Evolutionary conservation across 371 early-diverging fungal species (phyloP).

Genomic region (Mucor piriformis): DNA sequence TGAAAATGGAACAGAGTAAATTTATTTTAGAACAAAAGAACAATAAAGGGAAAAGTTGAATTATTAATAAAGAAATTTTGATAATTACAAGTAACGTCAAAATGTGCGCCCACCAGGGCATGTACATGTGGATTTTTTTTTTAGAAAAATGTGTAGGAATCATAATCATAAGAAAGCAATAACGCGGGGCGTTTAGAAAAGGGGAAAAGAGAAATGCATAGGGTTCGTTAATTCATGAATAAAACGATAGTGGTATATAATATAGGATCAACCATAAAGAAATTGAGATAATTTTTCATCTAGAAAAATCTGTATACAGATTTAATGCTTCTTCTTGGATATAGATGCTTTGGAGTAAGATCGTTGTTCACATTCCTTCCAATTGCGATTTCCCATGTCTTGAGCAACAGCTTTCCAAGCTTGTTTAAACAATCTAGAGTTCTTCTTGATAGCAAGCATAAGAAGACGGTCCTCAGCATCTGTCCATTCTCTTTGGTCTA

Average conservation of each 20-base stretch:
- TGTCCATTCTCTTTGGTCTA: slow-evolving; percentile 38
- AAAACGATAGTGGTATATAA: not conserved
- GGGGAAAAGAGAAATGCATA: not conserved
- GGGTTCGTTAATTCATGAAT: not conserved
- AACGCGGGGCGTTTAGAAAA: not conserved
- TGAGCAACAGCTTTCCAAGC: slow-evolving; percentile 45
- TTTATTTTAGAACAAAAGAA: not conserved
- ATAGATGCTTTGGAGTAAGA: slow-evolving; percentile 8
- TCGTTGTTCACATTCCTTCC: slow-evolving; percentile 43
- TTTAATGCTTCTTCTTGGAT: not conserved
- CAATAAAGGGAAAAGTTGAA: not conserved
- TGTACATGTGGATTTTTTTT: not conserved
- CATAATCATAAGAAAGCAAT: not conserved
- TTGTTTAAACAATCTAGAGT: slow-evolving; percentile 38
- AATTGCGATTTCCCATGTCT: slow-evolving; percentile 34
- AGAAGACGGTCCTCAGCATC: slow-evolving; percentile 35
- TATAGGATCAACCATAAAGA: not conserved
- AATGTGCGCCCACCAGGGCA: not conserved
- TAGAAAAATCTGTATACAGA: not conserved
- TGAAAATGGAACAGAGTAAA: not conserved
- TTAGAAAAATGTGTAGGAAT: too few relatives aligned
- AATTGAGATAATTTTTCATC: not conserved
- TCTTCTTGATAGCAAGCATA: slow-evolving; percentile 36
- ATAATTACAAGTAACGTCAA: slow-evolving; percentile 6
- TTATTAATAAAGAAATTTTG: not conserved